These are phyloP conservation scores for Daphne laureola DNA, from an alignment of 441 rosid genomes.

Conservation along the genomic window DNA sequence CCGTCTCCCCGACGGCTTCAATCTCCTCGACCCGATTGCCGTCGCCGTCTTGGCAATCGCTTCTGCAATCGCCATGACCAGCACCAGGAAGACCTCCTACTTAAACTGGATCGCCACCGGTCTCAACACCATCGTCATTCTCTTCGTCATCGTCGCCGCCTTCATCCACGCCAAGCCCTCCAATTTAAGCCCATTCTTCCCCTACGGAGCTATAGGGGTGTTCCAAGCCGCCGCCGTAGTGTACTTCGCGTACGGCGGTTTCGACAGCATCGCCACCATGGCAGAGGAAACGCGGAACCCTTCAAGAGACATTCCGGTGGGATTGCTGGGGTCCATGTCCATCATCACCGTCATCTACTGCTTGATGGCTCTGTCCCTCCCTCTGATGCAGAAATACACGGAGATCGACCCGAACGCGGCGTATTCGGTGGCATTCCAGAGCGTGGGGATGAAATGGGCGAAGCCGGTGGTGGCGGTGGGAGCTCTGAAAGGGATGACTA, in stretches of 20 bases:
- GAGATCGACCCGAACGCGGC: slow-evolving; percentile 58
- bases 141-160: slow-evolving; percentile 50
- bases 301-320: slow-evolving; percentile 63
- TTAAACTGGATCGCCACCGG: slow-evolving; percentile 48
- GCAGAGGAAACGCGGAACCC: slow-evolving; percentile 80
- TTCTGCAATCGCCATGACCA: slow-evolving; percentile 36
- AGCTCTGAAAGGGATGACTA: slow-evolving; percentile 76
- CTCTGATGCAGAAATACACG: slow-evolving; percentile 49
- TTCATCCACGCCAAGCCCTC: slow-evolving; percentile 34
- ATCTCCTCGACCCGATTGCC: slow-evolving; percentile 59
- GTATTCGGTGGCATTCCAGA: slow-evolving; percentile 57
- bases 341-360: slow-evolving; percentile 37
- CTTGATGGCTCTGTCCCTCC: slow-evolving; percentile 39
- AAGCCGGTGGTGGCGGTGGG: slow-evolving; percentile 64
- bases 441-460: slow-evolving; percentile 65
- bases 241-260: slow-evolving; percentile 73
- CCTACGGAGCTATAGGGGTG: slow-evolving; percentile 51
- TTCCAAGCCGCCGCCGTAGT: slow-evolving; percentile 53
- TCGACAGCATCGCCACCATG: slow-evolving; percentile 64
- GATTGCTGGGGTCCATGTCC: slow-evolving; percentile 67
- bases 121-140: slow-evolving; percentile 33
- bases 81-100: slow-evolving; percentile 54
- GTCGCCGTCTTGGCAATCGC: slow-evolving; percentile 26
- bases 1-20: slow-evolving; percentile 29
- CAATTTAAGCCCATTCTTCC: slow-evolving; percentile 40